Conservation (phyloP, 305 asterid genomes). For the Fraxinus albicans region DNA sequence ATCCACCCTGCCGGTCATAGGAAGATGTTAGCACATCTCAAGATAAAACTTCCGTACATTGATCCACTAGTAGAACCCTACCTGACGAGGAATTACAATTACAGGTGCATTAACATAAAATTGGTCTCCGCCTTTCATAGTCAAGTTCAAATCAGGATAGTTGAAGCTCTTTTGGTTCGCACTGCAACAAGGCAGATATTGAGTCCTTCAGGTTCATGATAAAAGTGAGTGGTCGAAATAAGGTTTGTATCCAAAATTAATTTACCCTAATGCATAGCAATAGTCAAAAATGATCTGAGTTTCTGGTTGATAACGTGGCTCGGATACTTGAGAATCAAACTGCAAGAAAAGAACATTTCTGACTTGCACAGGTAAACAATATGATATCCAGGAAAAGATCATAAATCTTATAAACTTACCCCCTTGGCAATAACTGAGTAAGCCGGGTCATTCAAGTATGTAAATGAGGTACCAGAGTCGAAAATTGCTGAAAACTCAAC, state of each 20-base stretch:
- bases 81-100: conserved; percentile 43
- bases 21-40: conserved; percentile 19
- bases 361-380: background rate
- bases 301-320: conserved; percentile 48
- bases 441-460: conserved; percentile 80
- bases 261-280: conserved; percentile 70
- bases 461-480: conserved; percentile 92
- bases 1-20: conserved; percentile 47
- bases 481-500: conserved; percentile 36
- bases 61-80: conserved; percentile 25
- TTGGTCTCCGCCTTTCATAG: conserved; percentile 72
- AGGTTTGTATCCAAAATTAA: background rate
- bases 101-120: conserved; percentile 26
- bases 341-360: conserved; percentile 31
- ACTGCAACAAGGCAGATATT: conserved; percentile 40
- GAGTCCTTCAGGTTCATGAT: background rate
- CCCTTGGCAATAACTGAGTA: conserved; percentile 52
- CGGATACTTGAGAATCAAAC: conserved; percentile 59
- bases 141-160: conserved; percentile 61
- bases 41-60: background rate
- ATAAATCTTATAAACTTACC: conserved; percentile 42
- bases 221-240: background rate
- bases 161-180: conserved; percentile 42
- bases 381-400: background rate
- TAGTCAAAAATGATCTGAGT: conserved; percentile 54